Conservation (phyloP, 345 rosid genomes). For the Rhodomyrtus tomentosa region DNA sequence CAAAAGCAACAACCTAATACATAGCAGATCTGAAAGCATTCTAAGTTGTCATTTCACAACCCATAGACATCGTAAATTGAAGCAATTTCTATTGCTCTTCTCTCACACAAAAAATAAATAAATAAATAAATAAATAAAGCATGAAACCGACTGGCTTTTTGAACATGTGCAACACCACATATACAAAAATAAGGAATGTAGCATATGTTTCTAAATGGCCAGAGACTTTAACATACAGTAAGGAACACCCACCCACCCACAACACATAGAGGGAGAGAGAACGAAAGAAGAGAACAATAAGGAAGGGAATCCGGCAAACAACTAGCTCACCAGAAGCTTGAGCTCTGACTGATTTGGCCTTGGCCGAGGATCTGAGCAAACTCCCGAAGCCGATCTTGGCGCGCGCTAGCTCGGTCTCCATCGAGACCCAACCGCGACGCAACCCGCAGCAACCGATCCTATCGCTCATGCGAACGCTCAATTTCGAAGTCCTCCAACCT, state of each 20-base stretch:
- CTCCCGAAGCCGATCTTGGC: conserved; percentile 19
- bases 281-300: not conserved
- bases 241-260: not conserved
- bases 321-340: conserved; percentile 57
- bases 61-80: not conserved
- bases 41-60: not conserved
- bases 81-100: not conserved
- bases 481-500: conserved; percentile 9
- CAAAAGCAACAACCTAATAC: not conserved
- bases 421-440: conserved; percentile 19
- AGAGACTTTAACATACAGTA: not conserved
- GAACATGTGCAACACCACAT: not conserved
- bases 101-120: not conserved
- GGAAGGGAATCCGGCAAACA: not conserved
- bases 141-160: not conserved
- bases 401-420: conserved; percentile 64
- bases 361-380: conserved; percentile 30
- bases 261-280: not conserved
- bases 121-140: no score
- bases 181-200: not conserved
- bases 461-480: conserved; percentile 12
- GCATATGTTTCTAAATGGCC: not conserved
- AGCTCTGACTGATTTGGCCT: conserved; percentile 49
- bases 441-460: conserved; percentile 20
- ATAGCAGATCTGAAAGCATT: not conserved